Conservation (phyloP, 2,329 filamentous ascomycete species). For the Pyricularia grisea region DNA sequence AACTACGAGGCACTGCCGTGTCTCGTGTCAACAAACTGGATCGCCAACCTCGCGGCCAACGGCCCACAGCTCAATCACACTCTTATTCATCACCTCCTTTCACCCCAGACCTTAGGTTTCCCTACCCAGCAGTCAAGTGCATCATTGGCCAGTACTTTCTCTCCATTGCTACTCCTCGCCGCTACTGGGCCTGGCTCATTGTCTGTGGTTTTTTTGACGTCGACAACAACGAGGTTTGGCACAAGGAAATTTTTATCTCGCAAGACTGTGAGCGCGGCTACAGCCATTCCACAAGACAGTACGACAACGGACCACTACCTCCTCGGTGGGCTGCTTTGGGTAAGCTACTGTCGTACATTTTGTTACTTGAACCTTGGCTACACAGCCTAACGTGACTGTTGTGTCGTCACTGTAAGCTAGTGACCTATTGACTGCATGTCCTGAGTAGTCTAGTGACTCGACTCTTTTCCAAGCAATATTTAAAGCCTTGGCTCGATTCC, state of each 20-base stretch:
- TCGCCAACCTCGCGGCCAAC: background rate
- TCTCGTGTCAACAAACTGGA: background rate
- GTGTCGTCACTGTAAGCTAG: background rate
- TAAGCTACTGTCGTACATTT: background rate
- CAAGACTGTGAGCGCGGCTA: constrained; percentile 8
- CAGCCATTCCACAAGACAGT: constrained; percentile 3
- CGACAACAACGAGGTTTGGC: constrained; percentile 31
- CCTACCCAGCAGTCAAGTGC: constrained; percentile 34
- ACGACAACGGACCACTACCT: constrained; percentile 10
- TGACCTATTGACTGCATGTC: background rate
- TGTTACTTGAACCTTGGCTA: background rate
- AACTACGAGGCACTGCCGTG: background rate
- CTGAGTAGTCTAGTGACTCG: background rate
- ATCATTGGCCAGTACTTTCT: constrained; percentile 32
- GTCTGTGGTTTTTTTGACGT: constrained; percentile 37
- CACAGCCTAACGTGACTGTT: background rate
- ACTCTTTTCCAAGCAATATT: background rate
- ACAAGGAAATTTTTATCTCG: constrained; percentile 31
- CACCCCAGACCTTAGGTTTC: constrained; percentile 18
- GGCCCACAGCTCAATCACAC: background rate
- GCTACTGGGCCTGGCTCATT: constrained; percentile 35
- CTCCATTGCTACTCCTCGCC: constrained; percentile 17
- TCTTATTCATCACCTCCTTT: background rate
- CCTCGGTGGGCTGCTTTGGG: constrained; percentile 7
- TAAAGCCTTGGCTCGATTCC: background rate